Conservation (phyloP, 768 basidiomycete genomes). For the Boletus rubropictus region DNA sequence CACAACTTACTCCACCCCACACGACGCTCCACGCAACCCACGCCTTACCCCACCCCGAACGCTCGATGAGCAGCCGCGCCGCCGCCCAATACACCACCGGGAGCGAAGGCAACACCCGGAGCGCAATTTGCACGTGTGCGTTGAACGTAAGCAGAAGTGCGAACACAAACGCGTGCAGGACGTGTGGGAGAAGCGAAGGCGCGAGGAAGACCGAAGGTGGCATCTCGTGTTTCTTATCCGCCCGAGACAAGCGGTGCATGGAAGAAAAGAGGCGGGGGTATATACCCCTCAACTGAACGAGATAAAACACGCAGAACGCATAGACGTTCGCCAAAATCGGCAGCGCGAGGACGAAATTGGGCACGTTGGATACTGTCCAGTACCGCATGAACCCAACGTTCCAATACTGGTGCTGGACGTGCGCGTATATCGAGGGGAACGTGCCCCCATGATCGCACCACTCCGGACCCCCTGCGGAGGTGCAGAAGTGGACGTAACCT, state of each 20-base stretch:
- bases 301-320: constrained; percentile 24
- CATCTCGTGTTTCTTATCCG: neutral
- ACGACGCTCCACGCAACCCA: constrained; percentile 78
- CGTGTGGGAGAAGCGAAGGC: constrained; percentile 56
- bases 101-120: constrained; percentile 70
- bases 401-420: constrained; percentile 87
- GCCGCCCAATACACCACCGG: constrained; percentile 85
- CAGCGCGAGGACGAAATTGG: constrained; percentile 78
- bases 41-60: constrained; percentile 41
- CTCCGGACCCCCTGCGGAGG: constrained; percentile 17
- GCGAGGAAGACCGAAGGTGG: constrained; percentile 32
- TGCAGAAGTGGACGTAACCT: constrained; percentile 69
- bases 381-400: constrained; percentile 78
- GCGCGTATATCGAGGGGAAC: constrained; percentile 70
- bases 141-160: constrained; percentile 63
- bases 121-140: constrained; percentile 82
- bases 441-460: constrained; percentile 56
- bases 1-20: constrained; percentile 66
- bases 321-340: constrained; percentile 59
- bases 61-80: constrained; percentile 54
- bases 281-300: constrained; percentile 5
- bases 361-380: constrained; percentile 77
- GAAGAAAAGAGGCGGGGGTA: constrained; percentile 4
- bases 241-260: neutral
- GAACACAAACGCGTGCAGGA: constrained; percentile 64